phyloP scores from a whole-genome alignment of 805 yeast species.

The Monosporozyma aquatica region DNA sequence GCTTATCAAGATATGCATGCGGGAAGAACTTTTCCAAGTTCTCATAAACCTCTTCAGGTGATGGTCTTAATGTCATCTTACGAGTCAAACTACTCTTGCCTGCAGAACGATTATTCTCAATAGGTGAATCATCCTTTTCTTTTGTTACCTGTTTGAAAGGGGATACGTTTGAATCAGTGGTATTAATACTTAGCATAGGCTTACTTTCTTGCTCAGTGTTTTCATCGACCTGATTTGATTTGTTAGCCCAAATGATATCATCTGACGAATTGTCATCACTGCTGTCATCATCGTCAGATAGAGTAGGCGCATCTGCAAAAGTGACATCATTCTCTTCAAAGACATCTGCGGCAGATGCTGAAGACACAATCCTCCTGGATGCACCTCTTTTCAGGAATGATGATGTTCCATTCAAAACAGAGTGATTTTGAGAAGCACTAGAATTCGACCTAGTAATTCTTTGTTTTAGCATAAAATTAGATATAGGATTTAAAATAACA shows the following conservation, averaged over 20 bases:
- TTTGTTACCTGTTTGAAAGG: conserved; percentile 4
- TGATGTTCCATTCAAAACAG: conserved; percentile 20
- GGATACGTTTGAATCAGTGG: neutral
- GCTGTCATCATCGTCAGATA: conserved; percentile 42
- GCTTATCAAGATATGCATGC: conserved; percentile 81
- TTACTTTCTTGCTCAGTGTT: conserved; percentile 1
- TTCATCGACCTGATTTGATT: neutral
- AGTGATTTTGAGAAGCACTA: conserved; percentile 6
- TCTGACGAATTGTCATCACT: conserved; percentile 20
- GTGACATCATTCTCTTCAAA: conserved; percentile 65
- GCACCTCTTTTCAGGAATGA: conserved; percentile 23
- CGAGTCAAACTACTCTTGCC: conserved; percentile 9
- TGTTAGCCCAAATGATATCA: conserved; percentile 22
- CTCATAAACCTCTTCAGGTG: conserved; percentile 86
- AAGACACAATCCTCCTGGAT: conserved; percentile 30
- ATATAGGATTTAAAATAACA: conserved; percentile 7
- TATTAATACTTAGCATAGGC: conserved; percentile 4
- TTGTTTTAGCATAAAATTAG: conserved; percentile 11
- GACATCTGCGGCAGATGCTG: conserved; percentile 37
- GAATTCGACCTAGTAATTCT: conserved; percentile 18
- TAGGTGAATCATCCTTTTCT: neutral
- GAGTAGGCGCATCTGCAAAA: conserved; percentile 64
- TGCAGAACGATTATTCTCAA: neutral
- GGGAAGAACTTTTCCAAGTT: conserved; percentile 91
- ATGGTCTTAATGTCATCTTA: conserved; percentile 78